phyloP scores from a whole-genome alignment of 2,329 filamentous ascomycete species.

The Paramyrothecium roridum region DNA sequence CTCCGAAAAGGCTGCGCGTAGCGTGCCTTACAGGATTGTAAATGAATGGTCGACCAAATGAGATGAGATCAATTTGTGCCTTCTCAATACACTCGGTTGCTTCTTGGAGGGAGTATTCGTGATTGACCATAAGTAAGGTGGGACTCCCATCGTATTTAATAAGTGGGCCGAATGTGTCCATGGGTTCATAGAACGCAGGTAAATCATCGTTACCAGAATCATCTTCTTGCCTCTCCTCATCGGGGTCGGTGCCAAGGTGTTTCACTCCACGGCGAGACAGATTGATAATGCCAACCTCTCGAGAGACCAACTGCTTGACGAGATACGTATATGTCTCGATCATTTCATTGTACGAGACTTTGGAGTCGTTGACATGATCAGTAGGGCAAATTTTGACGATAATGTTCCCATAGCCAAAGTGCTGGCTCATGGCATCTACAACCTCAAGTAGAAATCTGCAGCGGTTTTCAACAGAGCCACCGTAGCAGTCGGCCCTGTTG shows the following conservation, averaged over 20 bases:
- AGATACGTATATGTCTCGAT: neutral
- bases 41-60: neutral
- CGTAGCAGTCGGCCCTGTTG: neutral
- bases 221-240: no score
- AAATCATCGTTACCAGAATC: neutral
- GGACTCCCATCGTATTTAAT: neutral
- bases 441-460: neutral
- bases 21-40: neutral
- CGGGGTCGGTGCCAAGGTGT: neutral
- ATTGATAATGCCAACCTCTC: neutral
- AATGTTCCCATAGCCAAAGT: neutral
- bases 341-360: neutral
- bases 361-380: neutral
- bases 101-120: neutral
- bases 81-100: neutral
- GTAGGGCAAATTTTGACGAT: neutral
- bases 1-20: neutral
- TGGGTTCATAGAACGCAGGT: neutral
- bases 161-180: neutral
- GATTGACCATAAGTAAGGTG: neutral
- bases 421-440: neutral
- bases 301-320: neutral
- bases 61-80: neutral
- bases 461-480: neutral
- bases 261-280: neutral